A percentile compares a stretch with the other conserved stretches of the same genome.
phyloP scores from a whole-genome alignment of 257 asterid species.

The Solanum medicagineum region DNA sequence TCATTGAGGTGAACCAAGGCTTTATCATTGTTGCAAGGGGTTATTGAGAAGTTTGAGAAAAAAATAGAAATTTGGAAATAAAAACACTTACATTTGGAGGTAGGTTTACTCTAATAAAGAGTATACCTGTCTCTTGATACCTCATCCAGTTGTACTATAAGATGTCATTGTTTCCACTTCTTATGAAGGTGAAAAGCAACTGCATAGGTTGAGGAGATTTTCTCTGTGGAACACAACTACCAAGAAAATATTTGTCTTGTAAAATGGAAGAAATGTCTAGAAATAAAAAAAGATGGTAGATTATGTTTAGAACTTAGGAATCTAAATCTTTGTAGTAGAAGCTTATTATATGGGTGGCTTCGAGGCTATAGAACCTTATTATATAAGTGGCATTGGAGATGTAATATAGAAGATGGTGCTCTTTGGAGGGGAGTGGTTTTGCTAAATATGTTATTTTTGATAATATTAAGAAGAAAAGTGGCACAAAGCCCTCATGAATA shows the following conservation, averaged over 20 bases:
- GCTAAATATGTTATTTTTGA: background rate
- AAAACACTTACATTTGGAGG: background rate
- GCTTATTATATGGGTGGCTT: background rate
- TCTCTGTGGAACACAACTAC: background rate
- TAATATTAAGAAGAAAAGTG: background rate
- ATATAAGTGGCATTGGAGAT: background rate
- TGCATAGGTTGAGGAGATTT: background rate
- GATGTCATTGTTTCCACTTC: background rate
- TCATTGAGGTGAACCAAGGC: background rate
- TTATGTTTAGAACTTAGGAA: background rate
- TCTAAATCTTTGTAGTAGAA: background rate
- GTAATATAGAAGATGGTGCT: background rate
- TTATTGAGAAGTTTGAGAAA: background rate
- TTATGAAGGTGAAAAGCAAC: background rate
- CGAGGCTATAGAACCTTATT: background rate
- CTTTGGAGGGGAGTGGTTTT: background rate
- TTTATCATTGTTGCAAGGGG: background rate
- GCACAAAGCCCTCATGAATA: background rate
- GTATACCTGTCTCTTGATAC: background rate
- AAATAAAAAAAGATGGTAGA: background rate
- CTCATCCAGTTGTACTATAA: background rate
- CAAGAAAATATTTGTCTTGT: background rate
- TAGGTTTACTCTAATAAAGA: background rate
- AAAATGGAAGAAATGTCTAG: background rate
- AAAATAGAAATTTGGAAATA: background rate